Percentiles rank a stretch among this genome's conserved stretches.
These are phyloP conservation scores for Ophiobolus disseminans DNA, from an alignment of 2,329 filamentous ascomycete genomes.

Conservation along the genomic window DNA sequence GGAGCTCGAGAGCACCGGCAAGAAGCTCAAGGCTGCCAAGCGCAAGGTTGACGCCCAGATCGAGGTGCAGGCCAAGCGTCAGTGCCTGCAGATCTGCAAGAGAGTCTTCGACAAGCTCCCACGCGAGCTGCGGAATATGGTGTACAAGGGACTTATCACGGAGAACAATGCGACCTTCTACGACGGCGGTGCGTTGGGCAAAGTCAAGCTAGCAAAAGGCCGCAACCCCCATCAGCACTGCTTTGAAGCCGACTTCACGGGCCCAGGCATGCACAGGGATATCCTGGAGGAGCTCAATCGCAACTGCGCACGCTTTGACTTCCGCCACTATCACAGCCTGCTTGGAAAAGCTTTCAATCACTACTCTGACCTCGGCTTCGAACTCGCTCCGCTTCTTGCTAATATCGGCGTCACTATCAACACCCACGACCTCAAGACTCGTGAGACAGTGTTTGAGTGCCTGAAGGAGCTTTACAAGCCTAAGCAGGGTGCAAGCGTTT, in stretches of 20 bases:
- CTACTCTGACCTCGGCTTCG: too few species aligned
- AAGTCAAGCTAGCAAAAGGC: neutral
- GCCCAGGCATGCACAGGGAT: slow-evolving; percentile 1
- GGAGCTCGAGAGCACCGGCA: neutral
- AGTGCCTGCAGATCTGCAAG: neutral
- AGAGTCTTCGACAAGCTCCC: neutral
- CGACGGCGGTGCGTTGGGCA: neutral
- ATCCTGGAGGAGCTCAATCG: neutral
- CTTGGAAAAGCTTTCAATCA: neutral
- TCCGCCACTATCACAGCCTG: neutral
- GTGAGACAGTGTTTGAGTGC: neutral
- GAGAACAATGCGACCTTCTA: neutral
- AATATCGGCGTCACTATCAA: neutral
- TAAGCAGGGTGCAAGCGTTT: neutral
- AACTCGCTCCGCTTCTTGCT: neutral
- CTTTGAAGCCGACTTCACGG: neutral
- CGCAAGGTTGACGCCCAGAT: neutral
- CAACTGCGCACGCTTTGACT: neutral
- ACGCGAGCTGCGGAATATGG: neutral
- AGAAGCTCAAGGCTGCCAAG: neutral
- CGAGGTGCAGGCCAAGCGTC: neutral
- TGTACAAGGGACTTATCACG: neutral
- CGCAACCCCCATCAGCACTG: neutral
- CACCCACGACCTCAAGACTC: neutral
- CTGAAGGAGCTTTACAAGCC: neutral